Percentiles rank a stretch among this genome's conserved stretches.
Conservation (phyloP, 495 filamentous ascomycete genomes). For the Hyaloscypha variabilis region DNA sequence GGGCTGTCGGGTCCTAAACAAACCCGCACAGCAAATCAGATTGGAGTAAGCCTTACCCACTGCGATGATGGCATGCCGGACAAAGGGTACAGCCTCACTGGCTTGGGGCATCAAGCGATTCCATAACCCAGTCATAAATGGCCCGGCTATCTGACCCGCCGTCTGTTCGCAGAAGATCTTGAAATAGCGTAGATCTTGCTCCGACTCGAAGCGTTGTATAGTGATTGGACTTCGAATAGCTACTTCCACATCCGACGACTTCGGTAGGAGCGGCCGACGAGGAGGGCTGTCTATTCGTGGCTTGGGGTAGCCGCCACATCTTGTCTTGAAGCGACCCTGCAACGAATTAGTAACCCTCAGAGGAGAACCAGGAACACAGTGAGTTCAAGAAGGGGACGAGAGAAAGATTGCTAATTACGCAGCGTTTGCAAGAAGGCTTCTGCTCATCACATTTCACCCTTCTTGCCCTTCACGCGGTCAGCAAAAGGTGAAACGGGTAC, state of each 20-base stretch:
- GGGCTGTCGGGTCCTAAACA: too few relatives aligned
- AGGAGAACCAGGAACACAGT: too few relatives aligned
- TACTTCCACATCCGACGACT: neutral
- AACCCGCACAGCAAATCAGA: too few relatives aligned
- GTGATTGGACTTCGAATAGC: neutral
- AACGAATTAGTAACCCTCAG: too few relatives aligned
- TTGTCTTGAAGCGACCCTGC: conserved; percentile 20
- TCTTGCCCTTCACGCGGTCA: conserved; percentile 12
- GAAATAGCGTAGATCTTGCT: conserved; percentile 54
- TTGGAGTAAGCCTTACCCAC: conserved; percentile 30
- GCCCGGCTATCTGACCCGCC: conserved; percentile 55
- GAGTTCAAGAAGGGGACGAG: too few relatives aligned
- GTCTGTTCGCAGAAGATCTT: conserved; percentile 59
- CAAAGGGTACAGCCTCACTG: conserved; percentile 56
- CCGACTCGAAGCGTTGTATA: conserved; percentile 14
- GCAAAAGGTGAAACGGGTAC: neutral
- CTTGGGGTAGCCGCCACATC: conserved; percentile 10
- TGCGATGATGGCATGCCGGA: conserved; percentile 64
- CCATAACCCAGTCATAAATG: conserved; percentile 63
- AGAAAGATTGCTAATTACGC: too few relatives aligned
- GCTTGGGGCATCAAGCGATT: conserved; percentile 55
- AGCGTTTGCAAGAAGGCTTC: conserved; percentile 24
- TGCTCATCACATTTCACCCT: conserved; percentile 29
- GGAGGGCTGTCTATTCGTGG: neutral
- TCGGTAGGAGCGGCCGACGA: neutral